These are phyloP conservation scores for Cyberlindnera maritima DNA, from an alignment of 805 yeast species.

Conservation along the genomic window DNA sequence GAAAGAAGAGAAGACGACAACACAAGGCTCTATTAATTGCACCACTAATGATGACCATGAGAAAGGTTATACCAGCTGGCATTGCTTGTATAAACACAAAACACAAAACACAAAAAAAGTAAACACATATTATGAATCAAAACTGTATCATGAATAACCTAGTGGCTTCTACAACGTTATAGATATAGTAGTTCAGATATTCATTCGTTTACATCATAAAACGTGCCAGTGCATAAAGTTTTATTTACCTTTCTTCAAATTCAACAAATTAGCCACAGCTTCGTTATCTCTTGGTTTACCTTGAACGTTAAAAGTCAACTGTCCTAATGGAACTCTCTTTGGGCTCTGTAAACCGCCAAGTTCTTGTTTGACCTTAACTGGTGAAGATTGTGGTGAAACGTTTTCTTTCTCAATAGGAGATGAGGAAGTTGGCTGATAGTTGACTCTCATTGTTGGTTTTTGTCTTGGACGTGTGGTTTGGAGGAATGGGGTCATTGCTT, in stretches of 20 bases:
- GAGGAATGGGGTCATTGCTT: constrained; percentile 13
- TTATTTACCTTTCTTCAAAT: constrained; percentile 7
- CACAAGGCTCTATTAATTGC: no score
- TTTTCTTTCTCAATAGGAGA: constrained; percentile 2
- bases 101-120: no score
- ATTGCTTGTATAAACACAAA: no score
- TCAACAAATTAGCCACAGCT: constrained; percentile 17
- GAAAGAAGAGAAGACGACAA: no score
- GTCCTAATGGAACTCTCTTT: constrained; percentile 16
- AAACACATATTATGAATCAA: no score
- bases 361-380: background rate
- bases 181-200: no score
- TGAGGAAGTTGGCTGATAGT: constrained; percentile 17
- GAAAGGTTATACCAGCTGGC: no score
- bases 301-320: constrained; percentile 8
- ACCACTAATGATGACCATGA: no score
- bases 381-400: constrained; percentile 1
- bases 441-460: constrained; percentile 21
- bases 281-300: constrained; percentile 17
- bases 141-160: no score
- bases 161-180: no score
- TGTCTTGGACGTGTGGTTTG: constrained; percentile 2
- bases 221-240: background rate
- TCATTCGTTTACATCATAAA: no score
- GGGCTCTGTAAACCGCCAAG: background rate